phyloP scores from a whole-genome alignment of 1,139 yeast species.

The Zygosaccharomyces pseudobailii region DNA sequence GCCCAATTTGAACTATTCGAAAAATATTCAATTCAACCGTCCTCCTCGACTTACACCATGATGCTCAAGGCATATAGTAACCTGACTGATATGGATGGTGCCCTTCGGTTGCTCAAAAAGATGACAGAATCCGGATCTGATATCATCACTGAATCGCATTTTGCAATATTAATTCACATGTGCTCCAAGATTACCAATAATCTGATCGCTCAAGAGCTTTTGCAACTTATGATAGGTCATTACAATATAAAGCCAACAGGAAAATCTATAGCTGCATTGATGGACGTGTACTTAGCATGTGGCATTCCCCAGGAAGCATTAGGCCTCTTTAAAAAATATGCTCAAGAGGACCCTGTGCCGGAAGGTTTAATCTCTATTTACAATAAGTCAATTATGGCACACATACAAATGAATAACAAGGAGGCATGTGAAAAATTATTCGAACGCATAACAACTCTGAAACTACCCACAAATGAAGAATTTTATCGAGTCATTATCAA shows the following conservation, averaged over 20 bases:
- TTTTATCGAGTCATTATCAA: constrained; percentile 23
- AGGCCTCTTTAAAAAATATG: constrained; percentile 18
- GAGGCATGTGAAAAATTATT: constrained; percentile 20
- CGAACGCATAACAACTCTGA: constrained; percentile 11
- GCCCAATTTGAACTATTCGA: constrained; percentile 41
- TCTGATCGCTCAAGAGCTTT: constrained; percentile 33
- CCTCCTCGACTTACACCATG: constrained; percentile 39
- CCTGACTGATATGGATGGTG: constrained; percentile 37
- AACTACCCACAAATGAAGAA: constrained; percentile 16
- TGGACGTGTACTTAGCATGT: constrained; percentile 28
- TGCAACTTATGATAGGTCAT: constrained; percentile 28
- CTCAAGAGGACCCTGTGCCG: constrained; percentile 1
- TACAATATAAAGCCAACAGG: constrained; percentile 31
- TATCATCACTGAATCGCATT: constrained; percentile 24
- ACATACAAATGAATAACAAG: constrained; percentile 15
- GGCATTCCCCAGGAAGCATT: constrained; percentile 20
- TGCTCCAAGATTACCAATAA: constrained; percentile 35
- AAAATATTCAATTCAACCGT: constrained; percentile 37
- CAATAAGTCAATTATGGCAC: constrained; percentile 23
- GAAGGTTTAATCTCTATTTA: constrained; percentile 18
- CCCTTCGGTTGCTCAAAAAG: constrained; percentile 42
- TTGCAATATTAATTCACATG: constrained; percentile 32
- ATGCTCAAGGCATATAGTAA: constrained; percentile 42
- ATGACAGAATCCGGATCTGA: constrained; percentile 25
- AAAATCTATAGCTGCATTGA: constrained; percentile 24